Evolutionary conservation across 108 stramenopile genomes (phyloP).

Genomic region (Conticribra weissflogii): DNA sequence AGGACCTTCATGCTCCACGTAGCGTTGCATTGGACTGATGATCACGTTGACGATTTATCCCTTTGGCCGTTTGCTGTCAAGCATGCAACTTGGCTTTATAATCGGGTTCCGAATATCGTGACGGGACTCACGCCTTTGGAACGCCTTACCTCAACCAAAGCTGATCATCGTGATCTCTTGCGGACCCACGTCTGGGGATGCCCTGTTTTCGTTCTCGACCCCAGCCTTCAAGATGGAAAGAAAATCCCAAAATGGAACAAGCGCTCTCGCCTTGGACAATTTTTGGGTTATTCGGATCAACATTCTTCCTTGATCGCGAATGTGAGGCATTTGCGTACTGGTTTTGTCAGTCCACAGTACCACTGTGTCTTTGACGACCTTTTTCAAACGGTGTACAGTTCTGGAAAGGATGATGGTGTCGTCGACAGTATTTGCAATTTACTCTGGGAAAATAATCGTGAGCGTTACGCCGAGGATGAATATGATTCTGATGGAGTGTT

Average conservation of each 20-base stretch:
- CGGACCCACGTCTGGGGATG: constrained; percentile 35
- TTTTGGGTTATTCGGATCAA: no score
- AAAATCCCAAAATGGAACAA: no score
- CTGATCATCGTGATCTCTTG: constrained; percentile 25
- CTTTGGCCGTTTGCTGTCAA: constrained; percentile 28
- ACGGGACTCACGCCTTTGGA: constrained; percentile 27
- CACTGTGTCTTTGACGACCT: no score
- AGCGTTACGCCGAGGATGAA: no score
- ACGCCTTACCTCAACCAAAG: no score
- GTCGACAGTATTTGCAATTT: no score
- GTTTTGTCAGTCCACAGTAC: no score
- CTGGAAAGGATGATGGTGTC: no score
- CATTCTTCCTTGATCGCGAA: constrained; percentile 25
- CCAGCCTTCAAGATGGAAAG: no score
- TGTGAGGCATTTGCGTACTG: constrained; percentile 1
- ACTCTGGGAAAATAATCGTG: no score
- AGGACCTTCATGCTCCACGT: constrained; percentile 51
- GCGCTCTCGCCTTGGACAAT: constrained; percentile 18
- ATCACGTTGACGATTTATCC: constrained; percentile 2
- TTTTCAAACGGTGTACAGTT: no score
- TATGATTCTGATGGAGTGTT: no score
- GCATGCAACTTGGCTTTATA: constrained; percentile 27
- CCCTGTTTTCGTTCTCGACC: constrained; percentile 25
- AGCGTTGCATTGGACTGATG: constrained; percentile 42
- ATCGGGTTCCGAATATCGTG: constrained; percentile 16